Evolutionary conservation across 1,284 basidiomycete species (phyloP), one percentile per base, ranked within the genome.

Genomic region (Inonotus hispidus): DNA sequence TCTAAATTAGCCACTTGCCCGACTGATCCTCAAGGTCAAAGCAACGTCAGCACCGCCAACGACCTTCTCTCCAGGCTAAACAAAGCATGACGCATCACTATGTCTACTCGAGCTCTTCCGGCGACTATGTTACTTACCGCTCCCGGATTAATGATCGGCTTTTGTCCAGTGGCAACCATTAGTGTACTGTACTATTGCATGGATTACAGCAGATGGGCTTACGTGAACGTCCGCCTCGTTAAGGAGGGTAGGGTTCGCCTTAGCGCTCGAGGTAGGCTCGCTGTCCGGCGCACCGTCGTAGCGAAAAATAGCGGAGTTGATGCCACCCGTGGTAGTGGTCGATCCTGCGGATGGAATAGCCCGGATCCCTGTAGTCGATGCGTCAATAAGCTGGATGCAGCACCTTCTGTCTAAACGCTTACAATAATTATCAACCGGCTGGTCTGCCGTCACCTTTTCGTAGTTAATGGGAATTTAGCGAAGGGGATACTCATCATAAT

Each of bases 391-490:
- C 58, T 25, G 21, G 45, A 38, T 38, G 21, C 8, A 25, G 6
- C 2, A 10, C 27, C 14, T 14, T 23, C 43, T 45, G 47, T 7
- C 21, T 10, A 46, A 10, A 47, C n/a, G 19, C 60, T 58, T 53
- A 67, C 75, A 76, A 65, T 76, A 77, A 62, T 76, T 76, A 43
- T 66, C 71, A 13, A 75, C 68, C 2, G 68, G 53, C 64, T 76
- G 73, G 41, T 75, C 69, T 1, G 75, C 73, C 32, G 69, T 65
- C 1, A 56, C 37, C 54, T 54, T 6, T 54, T 11, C 2, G 8
- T 6, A 10, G 14, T 19, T 35, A 35, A 27, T 19, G 14, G 3
- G 5, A 5, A 6, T 38, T 3, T 2, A 21, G 41, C 41, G 13
- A 45, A 21, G 14, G 21, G 59, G 72, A 32, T 4, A 32, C 8